phyloP scores from a whole-genome alignment of 1,284 basidiomycete species.

The Athelia psychrophila region DNA sequence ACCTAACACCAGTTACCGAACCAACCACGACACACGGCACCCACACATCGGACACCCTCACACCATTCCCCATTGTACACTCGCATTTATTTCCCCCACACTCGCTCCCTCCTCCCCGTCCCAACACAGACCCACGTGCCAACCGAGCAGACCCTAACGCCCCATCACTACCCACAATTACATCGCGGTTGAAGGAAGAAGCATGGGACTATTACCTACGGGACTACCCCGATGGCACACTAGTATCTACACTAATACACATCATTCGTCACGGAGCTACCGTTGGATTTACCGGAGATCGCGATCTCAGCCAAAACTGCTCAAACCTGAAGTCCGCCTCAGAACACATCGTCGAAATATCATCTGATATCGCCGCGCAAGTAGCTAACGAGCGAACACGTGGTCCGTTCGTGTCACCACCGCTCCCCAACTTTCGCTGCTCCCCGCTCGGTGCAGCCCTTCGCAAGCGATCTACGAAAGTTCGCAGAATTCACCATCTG shows the following conservation, averaged over 20 bases:
- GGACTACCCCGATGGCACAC: constrained; percentile 29
- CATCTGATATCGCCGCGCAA: too few relatives aligned
- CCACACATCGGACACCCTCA: background rate
- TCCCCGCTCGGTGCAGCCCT: too few relatives aligned
- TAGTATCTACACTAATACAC: constrained; percentile 24
- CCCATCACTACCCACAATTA: constrained; percentile 8
- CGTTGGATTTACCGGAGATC: constrained; percentile 25
- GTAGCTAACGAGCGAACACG: too few relatives aligned
- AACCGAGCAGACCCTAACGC: constrained; percentile 13
- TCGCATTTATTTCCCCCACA: constrained; percentile 8
- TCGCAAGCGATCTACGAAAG: too few relatives aligned
- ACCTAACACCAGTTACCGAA: background rate
- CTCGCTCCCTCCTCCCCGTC: constrained; percentile 15
- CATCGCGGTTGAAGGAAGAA: constrained; percentile 14
- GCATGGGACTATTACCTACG: constrained; percentile 23
- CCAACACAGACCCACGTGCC: constrained; percentile 23
- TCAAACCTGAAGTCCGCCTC: too few relatives aligned
- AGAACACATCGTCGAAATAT: too few relatives aligned
- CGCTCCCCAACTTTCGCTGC: too few relatives aligned
- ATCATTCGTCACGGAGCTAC: constrained; percentile 29
- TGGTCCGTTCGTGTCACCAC: too few relatives aligned
- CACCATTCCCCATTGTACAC: background rate
- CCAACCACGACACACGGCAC: background rate
- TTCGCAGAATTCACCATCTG: too few relatives aligned
- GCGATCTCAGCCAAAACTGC: too few relatives aligned